Base-by-base conservation (phyloP, 768 basidiomycete genomes). In the Tricholoma flavovirens region DNA sequence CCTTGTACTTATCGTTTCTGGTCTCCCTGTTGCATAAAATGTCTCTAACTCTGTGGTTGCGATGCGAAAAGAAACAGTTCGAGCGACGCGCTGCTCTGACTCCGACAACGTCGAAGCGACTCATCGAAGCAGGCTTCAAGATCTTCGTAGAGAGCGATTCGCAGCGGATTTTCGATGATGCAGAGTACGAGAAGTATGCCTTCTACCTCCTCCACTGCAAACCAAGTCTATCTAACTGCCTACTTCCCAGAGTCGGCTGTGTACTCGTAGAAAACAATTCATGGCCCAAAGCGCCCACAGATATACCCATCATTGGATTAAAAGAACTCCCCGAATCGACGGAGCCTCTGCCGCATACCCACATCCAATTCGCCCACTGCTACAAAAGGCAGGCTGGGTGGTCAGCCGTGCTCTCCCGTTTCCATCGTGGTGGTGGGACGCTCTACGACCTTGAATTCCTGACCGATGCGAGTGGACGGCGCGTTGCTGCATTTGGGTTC, bases 311-410 rank as follows among this genome's bases (percentile, higher is more conserved):
- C 71, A 86, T 98, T 64, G 97, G 97, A 5, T 80, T 99, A 70
- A 99, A 99, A 77, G 97, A 98, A 67, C 83, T 98, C n/a, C 84
- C 88, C 21, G 83, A 75, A 53, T 95, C 93, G 40, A 78, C 82
- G 46, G 84, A 85, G 32, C 89, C 96, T 19, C 76, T 99, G 15
- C 84, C 83, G 7, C 97, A 99, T 72, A 93, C 90, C 2, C 97
- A 99, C 72, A 93, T 99, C 67, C 93, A 97, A 65, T 99, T 98
- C 64, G 95, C 94, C 3, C 97, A 98, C 70, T 97, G 95, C 73
- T 98, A 91, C 82, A 99, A 99, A 74, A 75, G 83, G 42, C 97
- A 99, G 69, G 92, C 80, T 1, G 97, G 97, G 19, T 99, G 97
- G 96, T 78, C 83, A 8, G 76, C 83, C 43, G 83, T 98, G 30